These are phyloP conservation scores for Aphanomyces invadans DNA, from an alignment of 352 stramenopile species.

Conservation along the genomic window DNA sequence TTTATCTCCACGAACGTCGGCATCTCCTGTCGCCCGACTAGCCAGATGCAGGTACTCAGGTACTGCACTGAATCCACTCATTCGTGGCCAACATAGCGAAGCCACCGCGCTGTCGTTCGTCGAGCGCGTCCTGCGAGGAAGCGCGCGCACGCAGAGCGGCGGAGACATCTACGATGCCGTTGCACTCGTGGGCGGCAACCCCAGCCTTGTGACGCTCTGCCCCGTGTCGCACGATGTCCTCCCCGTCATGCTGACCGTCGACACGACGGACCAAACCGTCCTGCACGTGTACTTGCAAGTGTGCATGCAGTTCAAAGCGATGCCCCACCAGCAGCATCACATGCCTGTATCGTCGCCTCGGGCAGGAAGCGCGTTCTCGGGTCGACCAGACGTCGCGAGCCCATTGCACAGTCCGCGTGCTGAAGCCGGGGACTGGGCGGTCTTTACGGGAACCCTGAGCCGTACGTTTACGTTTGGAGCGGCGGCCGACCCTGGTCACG, in stretches of 20 bases:
- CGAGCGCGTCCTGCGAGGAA: conserved; percentile 57
- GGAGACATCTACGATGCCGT: conserved; percentile 79
- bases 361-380: too few relatives aligned
- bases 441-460: conserved; percentile 47
- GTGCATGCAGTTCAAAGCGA: conserved; percentile 67
- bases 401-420: conserved; percentile 10
- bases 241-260: conserved; percentile 47
- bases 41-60: conserved; percentile 13
- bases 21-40: conserved; percentile 15
- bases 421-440: conserved; percentile 41
- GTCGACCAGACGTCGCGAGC: too few relatives aligned
- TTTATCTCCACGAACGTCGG: conserved; percentile 15
- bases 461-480: conserved; percentile 52
- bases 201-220: conserved; percentile 45
- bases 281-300: conserved; percentile 54
- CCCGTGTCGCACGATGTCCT: conserved; percentile 55
- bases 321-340: conserved; percentile 29
- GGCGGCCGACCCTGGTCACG: conserved; percentile 38
- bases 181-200: conserved; percentile 57
- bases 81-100: conserved; percentile 33
- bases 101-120: conserved; percentile 55
- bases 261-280: conserved; percentile 21
- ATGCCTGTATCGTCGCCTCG: not conserved
- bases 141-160: conserved; percentile 61
- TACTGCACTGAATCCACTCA: conserved; percentile 21